Percentiles rank a stretch among this genome's conserved stretches.
Conservation (phyloP, 2,329 filamentous ascomycete species). For the Rhynchosporium graminicola region DNA sequence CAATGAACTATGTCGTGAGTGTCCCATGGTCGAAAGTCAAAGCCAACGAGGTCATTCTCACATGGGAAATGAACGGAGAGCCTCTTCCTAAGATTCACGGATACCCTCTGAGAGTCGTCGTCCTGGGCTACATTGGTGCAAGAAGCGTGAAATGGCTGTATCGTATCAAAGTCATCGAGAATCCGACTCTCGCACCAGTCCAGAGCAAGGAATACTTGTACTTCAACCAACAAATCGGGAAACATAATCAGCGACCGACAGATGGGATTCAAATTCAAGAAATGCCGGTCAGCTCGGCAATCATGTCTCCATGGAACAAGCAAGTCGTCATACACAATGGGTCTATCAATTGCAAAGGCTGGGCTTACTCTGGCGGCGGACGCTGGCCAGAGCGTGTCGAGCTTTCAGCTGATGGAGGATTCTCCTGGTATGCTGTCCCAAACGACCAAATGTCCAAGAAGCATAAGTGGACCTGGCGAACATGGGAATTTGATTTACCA, state of each 20-base stretch:
- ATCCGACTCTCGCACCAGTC: conserved; percentile 58
- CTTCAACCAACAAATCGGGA: conserved; percentile 67
- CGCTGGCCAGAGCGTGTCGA: conserved; percentile 68
- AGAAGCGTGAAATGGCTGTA: conserved; percentile 70
- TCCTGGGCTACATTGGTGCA: conserved; percentile 67
- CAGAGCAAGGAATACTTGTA: conserved; percentile 68
- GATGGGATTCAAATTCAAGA: conserved; percentile 69
- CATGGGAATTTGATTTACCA: conserved; percentile 63
- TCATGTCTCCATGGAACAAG: conserved; percentile 54
- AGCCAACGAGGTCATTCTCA: conserved; percentile 64
- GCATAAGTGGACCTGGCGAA: conserved; percentile 63
- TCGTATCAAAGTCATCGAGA: conserved; percentile 60
- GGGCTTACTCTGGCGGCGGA: conserved; percentile 69
- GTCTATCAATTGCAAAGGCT: conserved; percentile 52
- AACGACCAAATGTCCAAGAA: conserved; percentile 61
- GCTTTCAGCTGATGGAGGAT: conserved; percentile 62
- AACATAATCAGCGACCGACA: conserved; percentile 67
- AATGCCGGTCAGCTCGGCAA: conserved; percentile 67
- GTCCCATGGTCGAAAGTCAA: conserved; percentile 70
- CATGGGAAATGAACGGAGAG: conserved; percentile 67
- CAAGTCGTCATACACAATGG: conserved; percentile 35
- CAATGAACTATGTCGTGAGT: conserved; percentile 67
- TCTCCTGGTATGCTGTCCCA: conserved; percentile 66
- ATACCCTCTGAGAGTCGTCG: conserved; percentile 61
- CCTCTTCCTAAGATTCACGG: conserved; percentile 66